These are phyloP conservation scores for Cyclotella baltica DNA, from an alignment of 108 stramenopile genomes.

Conservation along the genomic window DNA sequence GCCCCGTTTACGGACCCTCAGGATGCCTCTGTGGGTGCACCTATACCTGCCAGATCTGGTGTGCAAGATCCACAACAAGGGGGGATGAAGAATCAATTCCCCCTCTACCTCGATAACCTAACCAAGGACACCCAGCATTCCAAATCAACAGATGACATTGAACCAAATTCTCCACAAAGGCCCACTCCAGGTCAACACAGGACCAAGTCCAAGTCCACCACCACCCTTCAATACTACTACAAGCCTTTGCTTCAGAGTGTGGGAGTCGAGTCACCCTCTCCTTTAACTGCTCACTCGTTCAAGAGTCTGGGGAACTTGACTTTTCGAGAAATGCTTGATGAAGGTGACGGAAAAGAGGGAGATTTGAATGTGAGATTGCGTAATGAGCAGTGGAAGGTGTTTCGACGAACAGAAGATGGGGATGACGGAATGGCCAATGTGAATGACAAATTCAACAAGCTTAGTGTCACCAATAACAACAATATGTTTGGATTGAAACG, in stretches of 20 bases:
- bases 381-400: slow-evolving; percentile 50
- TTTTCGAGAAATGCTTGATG: slow-evolving; percentile 47
- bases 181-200: not conserved
- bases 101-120: not conserved
- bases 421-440: not conserved
- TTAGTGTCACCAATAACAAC: not conserved
- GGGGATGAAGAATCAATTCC: slow-evolving; percentile 1
- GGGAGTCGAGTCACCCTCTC: not conserved
- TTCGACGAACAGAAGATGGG: slow-evolving; percentile 27
- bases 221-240: slow-evolving; percentile 44
- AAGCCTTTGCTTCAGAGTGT: not conserved
- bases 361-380: slow-evolving; percentile 35
- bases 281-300: not conserved
- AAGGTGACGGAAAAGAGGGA: slow-evolving; percentile 43
- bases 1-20: no score
- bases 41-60: not conserved
- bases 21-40: not conserved
- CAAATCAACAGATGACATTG: no score
- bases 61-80: not conserved
- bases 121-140: no score
- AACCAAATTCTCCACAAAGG: not conserved
- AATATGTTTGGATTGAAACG: no score
- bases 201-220: slow-evolving; percentile 29
- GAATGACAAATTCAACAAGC: slow-evolving; percentile 7
- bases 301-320: slow-evolving; percentile 15